Evolutionary conservation across 345 rosid species (phyloP), one percentile per base, ranked within the genome.

Genomic region (Arabis hirsuta): DNA sequence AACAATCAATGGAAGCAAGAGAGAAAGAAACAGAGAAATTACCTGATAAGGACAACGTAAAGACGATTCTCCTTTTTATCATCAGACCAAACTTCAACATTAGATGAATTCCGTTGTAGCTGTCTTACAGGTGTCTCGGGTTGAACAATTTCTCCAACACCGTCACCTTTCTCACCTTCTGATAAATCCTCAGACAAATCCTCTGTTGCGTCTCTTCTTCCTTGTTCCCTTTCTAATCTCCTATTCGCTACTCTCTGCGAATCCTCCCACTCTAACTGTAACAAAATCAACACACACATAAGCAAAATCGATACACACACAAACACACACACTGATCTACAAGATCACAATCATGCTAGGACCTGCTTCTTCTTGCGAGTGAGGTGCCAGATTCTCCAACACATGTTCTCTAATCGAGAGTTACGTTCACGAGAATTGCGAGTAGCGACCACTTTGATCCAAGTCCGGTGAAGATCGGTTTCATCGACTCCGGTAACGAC

Each of bases 371-470:
- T 89, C 85, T 91, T 91, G 79, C 97, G 97, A 44, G 98, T 83
- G 75, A 94, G 96, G 50, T 94, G 97, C 98, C 98, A 94, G 36
- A 94, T 94, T 55, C 98, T 90, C 98, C 97, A 94, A 62, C 98
- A 94, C 98, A 94, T 94, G 73, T 94, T 94, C 90, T 94, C 98
- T 46, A 94, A 90, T 46, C 98, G 78, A 48, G 95, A 87, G 85
- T 92, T 89, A 12, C 98, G 92, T 74, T 94, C 98, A 48, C 97
- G 90, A 16, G 90, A 84, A 74, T 88, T 91, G 36, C 98, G 89
- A 42, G 97, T 94, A 57, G 98, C 97, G 4, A 89, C 96, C 4
- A 91, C 99, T 86, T 95, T 95, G 60, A 95, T 76, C 99, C 99
- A 95, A 22, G 99, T 91, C 51, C 96, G 77, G 24, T 95, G 85